These are phyloP conservation scores for Vigna reflexopilosa DNA, from an alignment of 306 rosid genomes.

Conservation along the genomic window DNA sequence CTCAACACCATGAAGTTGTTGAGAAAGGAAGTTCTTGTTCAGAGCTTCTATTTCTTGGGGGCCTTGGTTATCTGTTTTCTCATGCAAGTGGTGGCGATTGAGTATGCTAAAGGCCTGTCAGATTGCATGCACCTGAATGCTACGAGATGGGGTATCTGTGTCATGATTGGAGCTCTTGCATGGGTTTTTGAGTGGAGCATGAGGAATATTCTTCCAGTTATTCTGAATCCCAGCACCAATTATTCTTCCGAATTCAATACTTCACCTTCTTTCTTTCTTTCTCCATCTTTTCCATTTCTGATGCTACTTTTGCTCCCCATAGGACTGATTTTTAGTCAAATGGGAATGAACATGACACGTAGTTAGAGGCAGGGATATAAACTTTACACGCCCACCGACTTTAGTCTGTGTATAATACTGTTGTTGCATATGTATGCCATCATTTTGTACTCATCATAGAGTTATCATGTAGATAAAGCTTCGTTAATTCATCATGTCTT, in stretches of 20 bases:
- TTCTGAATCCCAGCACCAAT: not conserved
- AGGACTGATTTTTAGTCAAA: conserved; percentile 15
- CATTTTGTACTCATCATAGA: not conserved
- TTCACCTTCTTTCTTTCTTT: conserved; percentile 31
- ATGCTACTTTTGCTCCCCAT: conserved; percentile 43
- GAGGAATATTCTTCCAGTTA: not conserved
- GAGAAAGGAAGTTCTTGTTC: conserved; percentile 43
- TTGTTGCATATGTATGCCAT: not conserved
- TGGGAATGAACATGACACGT: conserved; percentile 8
- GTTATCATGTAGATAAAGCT: not conserved
- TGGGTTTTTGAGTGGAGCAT: conserved; percentile 41
- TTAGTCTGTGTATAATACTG: not conserved
- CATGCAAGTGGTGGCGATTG: conserved; percentile 56
- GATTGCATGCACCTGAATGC: conserved; percentile 52
- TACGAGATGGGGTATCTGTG: conserved; percentile 56
- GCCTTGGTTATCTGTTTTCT: conserved; percentile 48
- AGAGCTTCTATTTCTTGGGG: conserved; percentile 47
- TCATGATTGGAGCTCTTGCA: conserved; percentile 57
- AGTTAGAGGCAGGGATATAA: conserved; percentile 12
- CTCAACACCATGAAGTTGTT: conserved; percentile 52
- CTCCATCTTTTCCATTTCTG: conserved; percentile 33
- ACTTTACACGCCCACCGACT: not conserved
- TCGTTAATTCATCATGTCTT: not conserved
- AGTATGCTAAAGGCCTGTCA: conserved; percentile 46
- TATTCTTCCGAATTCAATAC: not conserved